phyloP scores from a whole-genome alignment of 441 rosid genomes.

The Raphanus hybrid region DNA sequence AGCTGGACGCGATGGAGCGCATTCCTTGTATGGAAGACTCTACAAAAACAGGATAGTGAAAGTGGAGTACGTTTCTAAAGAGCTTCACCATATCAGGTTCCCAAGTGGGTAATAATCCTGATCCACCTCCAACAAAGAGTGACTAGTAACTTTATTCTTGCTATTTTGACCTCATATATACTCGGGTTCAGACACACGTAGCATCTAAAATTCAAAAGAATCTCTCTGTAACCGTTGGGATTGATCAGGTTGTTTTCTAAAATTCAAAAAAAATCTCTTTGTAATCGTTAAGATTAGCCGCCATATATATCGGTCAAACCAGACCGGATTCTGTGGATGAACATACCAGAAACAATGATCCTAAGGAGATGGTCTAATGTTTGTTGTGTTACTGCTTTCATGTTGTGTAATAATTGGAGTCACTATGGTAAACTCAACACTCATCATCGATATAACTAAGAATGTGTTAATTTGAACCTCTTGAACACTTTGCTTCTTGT shows the following conservation, averaged over 20 bases:
- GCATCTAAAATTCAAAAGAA: background rate
- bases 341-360: background rate
- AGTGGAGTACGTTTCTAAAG: slow-evolving; percentile 39
- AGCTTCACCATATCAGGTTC: slow-evolving; percentile 58
- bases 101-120: slow-evolving; percentile 36
- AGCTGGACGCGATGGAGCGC: no score
- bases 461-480: background rate
- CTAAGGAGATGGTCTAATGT: slow-evolving; percentile 29
- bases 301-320: no score
- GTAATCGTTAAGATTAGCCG: no score
- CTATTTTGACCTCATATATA: slow-evolving; percentile 16
- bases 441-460: slow-evolving; percentile 8
- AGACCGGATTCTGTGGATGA: slow-evolving; percentile 2
- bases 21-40: no score
- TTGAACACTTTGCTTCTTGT: background rate
- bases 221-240: slow-evolving; percentile 5
- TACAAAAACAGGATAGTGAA: no score
- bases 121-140: slow-evolving; percentile 2
- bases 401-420: slow-evolving; percentile 27
- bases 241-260: no score
- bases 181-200: slow-evolving; percentile 18
- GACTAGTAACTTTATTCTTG: slow-evolving; percentile 10
- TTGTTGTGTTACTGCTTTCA: slow-evolving; percentile 2
- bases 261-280: no score
- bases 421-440: slow-evolving; percentile 8